Base-by-base conservation (phyloP, 306 rosid genomes). In the Castanospermum australe region DNA sequence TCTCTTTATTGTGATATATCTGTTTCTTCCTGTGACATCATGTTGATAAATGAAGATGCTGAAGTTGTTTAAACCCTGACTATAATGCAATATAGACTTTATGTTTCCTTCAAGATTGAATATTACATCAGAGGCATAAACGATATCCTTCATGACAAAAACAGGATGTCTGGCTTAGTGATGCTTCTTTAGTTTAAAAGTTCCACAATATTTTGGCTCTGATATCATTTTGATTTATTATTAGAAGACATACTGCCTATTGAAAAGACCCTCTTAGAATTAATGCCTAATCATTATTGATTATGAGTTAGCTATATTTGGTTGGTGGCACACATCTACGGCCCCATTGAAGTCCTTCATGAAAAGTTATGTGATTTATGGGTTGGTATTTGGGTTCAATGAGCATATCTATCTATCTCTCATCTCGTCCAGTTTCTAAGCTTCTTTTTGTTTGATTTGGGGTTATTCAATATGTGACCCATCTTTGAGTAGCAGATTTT, bases 21-120 rank as follows among this genome's bases (percentile, higher is more conserved):
- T 71, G 64, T 66, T 38, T 55, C 39, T 30, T 67, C 20, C 35
- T 35, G 12, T 38, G 48, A 14, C 6, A n/a, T 28, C 64, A 20
- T 71, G 25, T 55, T 69, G 67, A 47, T 57, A 38, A 48, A 74
- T 79, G 63, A 73, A 28, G 61, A 17, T 38, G 48, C 60, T 61
- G n/a, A 55, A 28, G 8, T 45, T 73, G 66, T 60, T 35, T 32
- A 12, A 63, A 41, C 5, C 32, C 28, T 39, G 73, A 38, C 41
- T 10, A 51, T 20, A 45, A 11, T n/a, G 50, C 35, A 36, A 59
- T 78, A 51, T 74, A 60, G 32, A 4, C 24, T 24, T 50, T 36
- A 2, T 39, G 14, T 55, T 18, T 67, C 35, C 7, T n/a, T 25
- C 65, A 33, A 47, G 67, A n/a, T 52, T 11, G 51, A 21, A 62